A percentile compares a stretch with the other conserved stretches of the same genome.
These are phyloP conservation scores for Apiotrichum mycotoxinovorans DNA, from an alignment of 1,284 basidiomycete species.

Conservation along the genomic window DNA sequence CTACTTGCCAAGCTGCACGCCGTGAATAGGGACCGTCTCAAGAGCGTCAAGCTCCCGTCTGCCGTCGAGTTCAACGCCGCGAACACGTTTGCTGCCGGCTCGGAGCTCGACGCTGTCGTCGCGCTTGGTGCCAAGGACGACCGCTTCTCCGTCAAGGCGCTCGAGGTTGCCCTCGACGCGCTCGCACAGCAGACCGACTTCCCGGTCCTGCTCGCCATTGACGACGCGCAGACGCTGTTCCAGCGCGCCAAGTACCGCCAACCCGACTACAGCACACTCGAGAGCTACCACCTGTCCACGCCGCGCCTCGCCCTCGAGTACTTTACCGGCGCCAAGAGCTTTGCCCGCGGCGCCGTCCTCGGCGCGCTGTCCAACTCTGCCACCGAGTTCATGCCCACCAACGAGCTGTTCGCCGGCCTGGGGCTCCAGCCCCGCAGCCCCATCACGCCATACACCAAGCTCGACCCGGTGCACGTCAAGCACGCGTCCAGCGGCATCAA, in stretches of 20 bases:
- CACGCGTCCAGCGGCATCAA: conserved; percentile 36
- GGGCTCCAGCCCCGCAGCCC: conserved; percentile 25
- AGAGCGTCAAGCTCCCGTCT: conserved; percentile 24
- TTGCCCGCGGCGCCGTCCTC: conserved; percentile 52
- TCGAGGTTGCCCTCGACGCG: conserved; percentile 64
- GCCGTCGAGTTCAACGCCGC: conserved; percentile 43
- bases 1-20: conserved; percentile 44
- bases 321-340: conserved; percentile 62
- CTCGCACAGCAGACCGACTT: conserved; percentile 65
- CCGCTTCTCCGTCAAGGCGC: conserved; percentile 59
- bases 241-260: conserved; percentile 69
- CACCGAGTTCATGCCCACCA: conserved; percentile 27
- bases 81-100: conserved; percentile 56
- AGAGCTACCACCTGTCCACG: conserved; percentile 74
- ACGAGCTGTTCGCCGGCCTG: conserved; percentile 28
- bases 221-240: conserved; percentile 82
- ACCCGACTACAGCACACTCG: conserved; percentile 67
- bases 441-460: conserved; percentile 38
- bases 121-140: conserved; percentile 59
- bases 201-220: conserved; percentile 79
- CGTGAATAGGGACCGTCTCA: conserved; percentile 46
- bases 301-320: conserved; percentile 76
- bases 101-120: conserved; percentile 60
- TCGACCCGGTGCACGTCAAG: conserved; percentile 36
- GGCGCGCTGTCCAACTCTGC: conserved; percentile 37